Evolutionary conservation across 1,139 yeast genomes (phyloP), one percentile per base, ranked within the genome.

Genomic region (Geotrichum aggregatum): DNA sequence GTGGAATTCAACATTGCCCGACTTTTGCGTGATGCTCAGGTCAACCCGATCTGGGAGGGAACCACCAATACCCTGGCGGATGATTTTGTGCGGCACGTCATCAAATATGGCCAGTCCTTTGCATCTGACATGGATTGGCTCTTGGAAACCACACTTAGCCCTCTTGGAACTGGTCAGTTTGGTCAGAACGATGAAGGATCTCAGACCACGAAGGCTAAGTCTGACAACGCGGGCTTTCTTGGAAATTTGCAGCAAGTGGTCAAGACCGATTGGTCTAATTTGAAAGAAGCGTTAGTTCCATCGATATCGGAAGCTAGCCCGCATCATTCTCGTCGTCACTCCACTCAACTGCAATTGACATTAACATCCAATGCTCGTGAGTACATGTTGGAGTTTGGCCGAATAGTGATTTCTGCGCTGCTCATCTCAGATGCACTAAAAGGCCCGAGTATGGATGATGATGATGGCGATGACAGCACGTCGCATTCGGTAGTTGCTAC

Each of bases 31-130:
- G 70, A 66, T 44, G 56, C 64, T 2, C 68, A 66, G 52, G 70
- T 66, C 6, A 63, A 63, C 24, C 56, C 66, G 22, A 66, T 66
- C 36, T 66, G 70, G 70, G 70, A 66, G 49, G 70, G 69, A 6
- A 66, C 69, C 5, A 66, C 69, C n/a, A 66, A 66, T 39, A 68
- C 66, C 6, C 58, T 66, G 42, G 58, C 63, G 26, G 66, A 63
- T 42, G 69, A 65, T 47, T 56, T 60, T n/a, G 56, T 62, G 2
- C 49, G 67, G n/a, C 57, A 55, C 33, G 43, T 61, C 24, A 49
- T 54, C 46, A 55, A 54, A 16, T 44, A 54, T 24, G 53, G 61
- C 52, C 36, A 44, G 3, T 49, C 55, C 1, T 52, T 53, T 22
- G 47, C 41, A 34, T 45, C 48, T 8, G 58, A 61, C 3, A 42